Base-by-base conservation (phyloP, 2,329 filamentous ascomycete species). In the Fusarium gaditjirri region DNA sequence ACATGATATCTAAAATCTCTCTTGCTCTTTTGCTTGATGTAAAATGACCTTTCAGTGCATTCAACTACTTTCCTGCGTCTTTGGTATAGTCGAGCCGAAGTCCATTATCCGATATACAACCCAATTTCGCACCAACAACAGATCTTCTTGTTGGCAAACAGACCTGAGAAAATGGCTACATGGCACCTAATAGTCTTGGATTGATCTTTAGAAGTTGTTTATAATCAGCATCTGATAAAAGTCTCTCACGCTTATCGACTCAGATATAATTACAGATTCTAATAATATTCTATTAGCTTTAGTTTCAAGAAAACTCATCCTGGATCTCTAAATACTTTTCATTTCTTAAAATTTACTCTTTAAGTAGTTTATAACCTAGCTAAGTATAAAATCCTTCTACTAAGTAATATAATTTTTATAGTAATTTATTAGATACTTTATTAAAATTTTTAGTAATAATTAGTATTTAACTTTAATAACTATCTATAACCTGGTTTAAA, bases 301-400 rank as follows among this genome's bases (percentile, higher is more conserved):
- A 21, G 4, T 14, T 2, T 8, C 21, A 7, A 21, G 2, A 4
- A 29, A 21, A 4, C 3, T 2, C 2, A 29, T 11, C 4, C 9
- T 47, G 4, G 5, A 31, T 47, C 8, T 2, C 44, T n/a, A n/a
- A 0, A 17, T 17, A 2, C 14, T n/a, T n/a, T 4, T 0, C 16
- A 16, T 13, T 6, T 16, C 25, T 5, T 8, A 17, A n/a, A 17
- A 4, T 8, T 2, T 31, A 1, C 3, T n/a, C 7, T 12, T 16
- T 8, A 3, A 6, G 0, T n/a, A 47, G 3, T 6, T 17, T 13
- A 12, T 21, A 12, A 23, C 6, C 4, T 1, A 9, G n/a, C 21
- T n/a, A 7, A 42, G 1, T 4, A 42, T 6, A 6, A 16, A 17
- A 11, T 42, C n/a, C 41, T 42, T 17, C n/a, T n/a, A n/a, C 13